phyloP scores from a whole-genome alignment of 169 alveolate species.

The Toxoplasma gondii region DNA sequence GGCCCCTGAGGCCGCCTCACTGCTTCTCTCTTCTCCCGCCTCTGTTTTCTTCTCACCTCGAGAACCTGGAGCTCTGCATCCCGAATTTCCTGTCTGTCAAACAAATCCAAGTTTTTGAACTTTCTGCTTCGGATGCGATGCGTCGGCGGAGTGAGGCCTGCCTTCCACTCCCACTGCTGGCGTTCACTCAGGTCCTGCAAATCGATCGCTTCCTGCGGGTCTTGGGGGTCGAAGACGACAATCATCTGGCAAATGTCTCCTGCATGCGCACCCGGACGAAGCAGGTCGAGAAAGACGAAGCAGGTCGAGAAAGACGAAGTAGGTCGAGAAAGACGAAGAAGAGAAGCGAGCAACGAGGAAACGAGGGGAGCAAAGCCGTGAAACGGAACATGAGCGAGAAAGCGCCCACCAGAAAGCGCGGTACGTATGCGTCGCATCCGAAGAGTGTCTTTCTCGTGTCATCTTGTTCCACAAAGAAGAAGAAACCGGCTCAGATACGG shows the following conservation, averaged over 20 bases:
- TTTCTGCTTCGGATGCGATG: conserved; percentile 81
- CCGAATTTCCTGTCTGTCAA: conserved; percentile 80
- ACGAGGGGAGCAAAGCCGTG: not conserved
- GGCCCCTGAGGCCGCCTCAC: too few relatives aligned
- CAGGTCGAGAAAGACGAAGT: not conserved
- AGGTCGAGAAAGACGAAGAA: not conserved
- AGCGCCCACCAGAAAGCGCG: not conserved
- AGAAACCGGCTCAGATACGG: too few relatives aligned
- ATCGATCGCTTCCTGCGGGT: conserved; percentile 70
- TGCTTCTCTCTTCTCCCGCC: too few relatives aligned
- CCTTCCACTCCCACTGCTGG: conserved; percentile 88
- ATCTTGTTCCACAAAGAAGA: too few relatives aligned
- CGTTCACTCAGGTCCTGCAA: conserved; percentile 72
- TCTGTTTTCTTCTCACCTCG: conserved; percentile 38
- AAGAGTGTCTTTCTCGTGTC: too few relatives aligned
- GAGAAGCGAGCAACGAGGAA: not conserved
- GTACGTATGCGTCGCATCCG: too few relatives aligned
- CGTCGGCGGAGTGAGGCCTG: conserved; percentile 86
- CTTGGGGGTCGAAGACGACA: conserved; percentile 75
- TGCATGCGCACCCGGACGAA: not conserved
- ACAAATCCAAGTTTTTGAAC: conserved; percentile 81
- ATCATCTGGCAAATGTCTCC: conserved; percentile 79
- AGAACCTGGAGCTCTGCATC: conserved; percentile 81
- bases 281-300: not conserved
- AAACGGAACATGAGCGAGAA: not conserved